Conservation (phyloP, 306 rosid genomes). For the Ceratonia siliqua region DNA sequence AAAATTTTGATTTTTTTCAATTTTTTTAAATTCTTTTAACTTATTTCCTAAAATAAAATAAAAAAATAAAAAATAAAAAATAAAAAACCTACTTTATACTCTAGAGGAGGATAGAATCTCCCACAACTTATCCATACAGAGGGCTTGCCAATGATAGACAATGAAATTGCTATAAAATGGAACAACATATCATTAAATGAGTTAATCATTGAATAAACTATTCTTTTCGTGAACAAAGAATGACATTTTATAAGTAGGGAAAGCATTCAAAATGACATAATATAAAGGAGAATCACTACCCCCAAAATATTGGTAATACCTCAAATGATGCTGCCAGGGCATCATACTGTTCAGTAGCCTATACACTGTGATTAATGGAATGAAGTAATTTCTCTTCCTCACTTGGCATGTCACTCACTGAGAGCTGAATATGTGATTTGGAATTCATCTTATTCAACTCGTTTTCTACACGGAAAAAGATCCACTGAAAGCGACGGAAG, state of each 20-base stretch:
- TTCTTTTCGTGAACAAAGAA: slow-evolving; percentile 15
- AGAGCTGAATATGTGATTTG: slow-evolving; percentile 63
- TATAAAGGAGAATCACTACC: neutral
- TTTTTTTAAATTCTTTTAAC: no score
- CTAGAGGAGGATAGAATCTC: no score
- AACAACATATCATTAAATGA: neutral
- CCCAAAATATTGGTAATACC: neutral
- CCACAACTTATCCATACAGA: no score
- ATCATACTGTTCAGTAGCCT: slow-evolving; percentile 39
- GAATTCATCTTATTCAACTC: slow-evolving; percentile 84
- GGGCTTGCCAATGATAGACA: neutral
- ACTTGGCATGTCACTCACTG: slow-evolving; percentile 54
- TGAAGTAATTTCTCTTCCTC: slow-evolving; percentile 74
- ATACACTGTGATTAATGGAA: slow-evolving; percentile 62
- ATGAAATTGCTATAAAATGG: neutral
- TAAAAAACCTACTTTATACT: no score
- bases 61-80: no score
- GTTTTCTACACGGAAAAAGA: slow-evolving; percentile 93
- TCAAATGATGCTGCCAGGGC: slow-evolving; percentile 1
- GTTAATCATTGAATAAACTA: neutral
- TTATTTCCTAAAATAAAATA: no score
- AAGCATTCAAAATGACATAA: neutral
- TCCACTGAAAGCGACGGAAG: slow-evolving; percentile 97
- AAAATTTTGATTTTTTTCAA: no score
- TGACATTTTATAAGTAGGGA: neutral